Evolutionary conservation across 1,284 basidiomycete species (phyloP).

Genomic region (Melampsora americana): DNA sequence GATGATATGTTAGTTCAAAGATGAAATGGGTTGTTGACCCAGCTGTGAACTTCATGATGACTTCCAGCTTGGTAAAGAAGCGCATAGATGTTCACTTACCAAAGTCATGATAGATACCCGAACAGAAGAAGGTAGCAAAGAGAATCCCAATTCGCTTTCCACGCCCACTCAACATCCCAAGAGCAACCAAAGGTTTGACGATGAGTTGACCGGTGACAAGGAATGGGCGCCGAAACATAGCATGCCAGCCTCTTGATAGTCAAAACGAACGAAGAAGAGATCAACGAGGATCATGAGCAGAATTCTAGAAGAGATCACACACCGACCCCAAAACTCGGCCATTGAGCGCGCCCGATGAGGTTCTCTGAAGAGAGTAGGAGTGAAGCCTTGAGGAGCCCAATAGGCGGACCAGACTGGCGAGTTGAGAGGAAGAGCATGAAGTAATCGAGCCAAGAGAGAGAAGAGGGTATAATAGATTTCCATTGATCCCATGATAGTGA

Average conservation of each 20-base stretch:
- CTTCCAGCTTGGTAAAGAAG: background rate
- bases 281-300: too few species aligned
- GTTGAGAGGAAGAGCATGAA: background rate
- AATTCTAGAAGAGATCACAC: too few species aligned
- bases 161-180: background rate
- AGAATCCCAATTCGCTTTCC: background rate
- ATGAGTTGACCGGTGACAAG: background rate
- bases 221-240: background rate
- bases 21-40: too few species aligned
- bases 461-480: background rate
- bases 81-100: background rate
- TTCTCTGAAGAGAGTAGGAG: background rate
- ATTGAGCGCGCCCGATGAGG: background rate
- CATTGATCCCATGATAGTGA: background rate
- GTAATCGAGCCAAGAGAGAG: background rate
- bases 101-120: background rate
- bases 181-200: background rate
- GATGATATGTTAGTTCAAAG: too few species aligned
- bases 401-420: background rate
- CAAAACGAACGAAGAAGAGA: too few species aligned
- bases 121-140: background rate
- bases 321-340: slow-evolving; percentile 3
- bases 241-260: background rate
- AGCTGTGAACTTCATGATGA: too few species aligned
- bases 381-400: background rate